Evolutionary conservation across 768 basidiomycete species (phyloP), one percentile per base, ranked within the genome.

Genomic region (Kondoa malvinella): DNA sequence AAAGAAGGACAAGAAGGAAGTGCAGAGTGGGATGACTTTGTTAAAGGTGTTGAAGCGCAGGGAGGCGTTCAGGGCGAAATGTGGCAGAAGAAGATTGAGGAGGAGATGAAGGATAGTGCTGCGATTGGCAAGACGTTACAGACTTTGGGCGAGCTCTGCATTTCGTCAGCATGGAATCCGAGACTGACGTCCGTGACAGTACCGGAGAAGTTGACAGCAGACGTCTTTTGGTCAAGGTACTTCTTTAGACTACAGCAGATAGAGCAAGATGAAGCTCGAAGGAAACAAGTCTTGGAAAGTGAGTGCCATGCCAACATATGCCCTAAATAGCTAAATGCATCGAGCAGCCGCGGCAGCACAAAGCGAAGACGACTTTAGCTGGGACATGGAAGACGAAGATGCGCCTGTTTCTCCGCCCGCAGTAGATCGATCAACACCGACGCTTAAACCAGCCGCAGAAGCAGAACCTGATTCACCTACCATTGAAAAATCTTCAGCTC

Each of bases 341-440:
- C 63, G 68, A 63, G 67, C 70, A 85, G 72, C 71, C 21, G 84
- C 81, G n/a, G 80, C 84, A 2, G 76, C 80, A 4, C 84, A 86
- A 67, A 83, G 81, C 30, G 76, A 76, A 12, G 91, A 92, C 34
- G 86, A 89, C 68, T 91, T 94, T 77, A 87, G 84, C 73, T 94
- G 90, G 90, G 90, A 92, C 75, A 89, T 89, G 66, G 84, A 86
- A 64, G 89, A 92, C n/a, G 88, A 89, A n/a, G 86, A 87, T 31
- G 56, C 64, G 40, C 40, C 25, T 33, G 57, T 34, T 30, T 69
- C 58, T 34, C 66, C 26, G 3, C 34, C 33, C 4, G 29, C 34
- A 58, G 2, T 25, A 62, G 12, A 40, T 30, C 31, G 15, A 27
- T 27, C 26, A 26, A 64, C 63, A 25, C 17, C 66, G 31, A 61